Evolutionary conservation across 2,329 filamentous ascomycete genomes (phyloP).

Genomic region (Penicillium fuscoglaucum): DNA sequence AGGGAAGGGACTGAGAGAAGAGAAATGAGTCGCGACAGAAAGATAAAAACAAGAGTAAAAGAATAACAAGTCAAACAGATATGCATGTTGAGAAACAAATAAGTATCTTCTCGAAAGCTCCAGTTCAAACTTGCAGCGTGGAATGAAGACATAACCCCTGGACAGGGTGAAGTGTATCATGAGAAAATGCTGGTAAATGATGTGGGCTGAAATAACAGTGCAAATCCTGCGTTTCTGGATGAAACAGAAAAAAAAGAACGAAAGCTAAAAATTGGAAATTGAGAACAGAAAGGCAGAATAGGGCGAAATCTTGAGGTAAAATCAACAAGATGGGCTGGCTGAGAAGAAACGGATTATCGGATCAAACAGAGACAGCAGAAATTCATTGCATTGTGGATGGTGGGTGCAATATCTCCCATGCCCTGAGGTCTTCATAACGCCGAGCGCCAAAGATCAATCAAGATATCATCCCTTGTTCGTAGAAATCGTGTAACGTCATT

Average conservation of each 20-base stretch:
- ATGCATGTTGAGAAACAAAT: not conserved
- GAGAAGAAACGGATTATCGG: slow-evolving; percentile 2
- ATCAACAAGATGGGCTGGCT: not conserved
- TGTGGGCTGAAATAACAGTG: slow-evolving; percentile 7
- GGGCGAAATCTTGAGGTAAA: not conserved
- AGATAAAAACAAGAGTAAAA: not conserved
- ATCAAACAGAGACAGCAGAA: not conserved
- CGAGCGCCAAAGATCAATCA: slow-evolving; percentile 21
- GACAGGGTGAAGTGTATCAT: slow-evolving; percentile 6
- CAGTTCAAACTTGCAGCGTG: not conserved
- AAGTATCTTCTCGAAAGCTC: not conserved
- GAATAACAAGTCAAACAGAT: not conserved
- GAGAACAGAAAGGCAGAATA: slow-evolving; percentile 3
- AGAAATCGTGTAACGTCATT: slow-evolving; percentile 23
- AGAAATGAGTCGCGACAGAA: not conserved
- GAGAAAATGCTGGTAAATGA: slow-evolving; percentile 8
- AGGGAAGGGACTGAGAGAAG: not conserved
- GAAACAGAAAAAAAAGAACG: not conserved
- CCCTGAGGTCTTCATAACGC: slow-evolving; percentile 16
- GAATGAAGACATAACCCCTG: not conserved
- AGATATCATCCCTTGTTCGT: slow-evolving; percentile 18
- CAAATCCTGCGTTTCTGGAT: not conserved
- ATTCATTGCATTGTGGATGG: slow-evolving; percentile 8
- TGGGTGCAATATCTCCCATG: slow-evolving; percentile 9
- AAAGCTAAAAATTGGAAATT: slow-evolving; percentile 1